Conservation (phyloP, 768 basidiomycete genomes). For the Psilocybe azurescens region DNA sequence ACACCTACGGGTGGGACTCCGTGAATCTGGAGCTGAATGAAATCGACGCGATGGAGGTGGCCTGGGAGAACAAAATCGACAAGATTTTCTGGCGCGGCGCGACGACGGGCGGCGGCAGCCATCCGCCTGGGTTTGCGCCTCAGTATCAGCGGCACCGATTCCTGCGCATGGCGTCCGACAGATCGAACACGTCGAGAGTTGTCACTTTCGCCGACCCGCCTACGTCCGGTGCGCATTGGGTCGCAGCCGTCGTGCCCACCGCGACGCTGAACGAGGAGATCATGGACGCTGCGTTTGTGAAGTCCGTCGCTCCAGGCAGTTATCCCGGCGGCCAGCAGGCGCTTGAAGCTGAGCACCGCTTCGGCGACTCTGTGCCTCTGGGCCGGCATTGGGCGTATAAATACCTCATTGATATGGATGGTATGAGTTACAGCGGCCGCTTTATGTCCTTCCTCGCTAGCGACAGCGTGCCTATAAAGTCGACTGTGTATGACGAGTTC, state of each 20-base stretch:
- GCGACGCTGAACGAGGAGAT: conserved; percentile 72
- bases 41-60: conserved; percentile 83
- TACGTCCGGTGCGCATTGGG: conserved; percentile 61
- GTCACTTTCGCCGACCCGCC: conserved; percentile 75
- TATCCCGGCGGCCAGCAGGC: conserved; percentile 80
- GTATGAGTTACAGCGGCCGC: conserved; percentile 93
- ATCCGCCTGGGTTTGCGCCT: conserved; percentile 81
- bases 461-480: conserved; percentile 89
- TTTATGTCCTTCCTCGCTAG: conserved; percentile 87
- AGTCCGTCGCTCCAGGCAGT: conserved; percentile 65
- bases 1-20: conserved; percentile 93
- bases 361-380: conserved; percentile 77
- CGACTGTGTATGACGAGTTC: conserved; percentile 91
- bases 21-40: conserved; percentile 73
- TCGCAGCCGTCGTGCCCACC: conserved; percentile 65
- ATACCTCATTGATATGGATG: conserved; percentile 91
- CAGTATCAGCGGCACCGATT: conserved; percentile 93
- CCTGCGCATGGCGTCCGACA: conserved; percentile 77
- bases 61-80: conserved; percentile 90
- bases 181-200: conserved; percentile 55
- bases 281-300: conserved; percentile 90
- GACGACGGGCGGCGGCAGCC: conserved; percentile 92
- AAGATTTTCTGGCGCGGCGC: conserved; percentile 95
- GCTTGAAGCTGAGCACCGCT: conserved; percentile 67
- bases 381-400: conserved; percentile 94